phyloP scores from a whole-genome alignment of 495 filamentous ascomycete genomes.

The Usnea hakonensis region DNA sequence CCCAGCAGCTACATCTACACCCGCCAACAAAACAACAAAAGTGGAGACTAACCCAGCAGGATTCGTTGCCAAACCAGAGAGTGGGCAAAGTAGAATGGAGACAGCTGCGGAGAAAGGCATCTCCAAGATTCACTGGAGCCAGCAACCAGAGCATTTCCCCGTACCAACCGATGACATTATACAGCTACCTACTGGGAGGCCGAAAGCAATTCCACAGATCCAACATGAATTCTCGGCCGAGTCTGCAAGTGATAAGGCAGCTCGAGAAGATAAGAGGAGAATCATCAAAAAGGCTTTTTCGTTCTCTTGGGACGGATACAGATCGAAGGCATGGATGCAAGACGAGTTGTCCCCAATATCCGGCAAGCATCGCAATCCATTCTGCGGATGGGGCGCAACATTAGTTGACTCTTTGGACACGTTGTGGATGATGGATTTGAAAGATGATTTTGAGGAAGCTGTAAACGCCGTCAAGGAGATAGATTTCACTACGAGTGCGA shows the following conservation, averaged over 20 bases:
- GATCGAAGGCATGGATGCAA: slow-evolving; percentile 62
- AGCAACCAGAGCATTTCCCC: slow-evolving; percentile 65
- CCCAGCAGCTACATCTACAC: slow-evolving; percentile 1
- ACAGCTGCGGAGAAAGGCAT: slow-evolving; percentile 32
- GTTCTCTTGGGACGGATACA: slow-evolving; percentile 73
- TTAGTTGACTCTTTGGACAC: slow-evolving; percentile 91
- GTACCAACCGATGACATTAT: slow-evolving; percentile 61
- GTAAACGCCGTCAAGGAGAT: slow-evolving; percentile 68
- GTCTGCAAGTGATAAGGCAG: slow-evolving; percentile 47
- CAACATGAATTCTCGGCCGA: slow-evolving; percentile 66
- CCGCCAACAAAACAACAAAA: slow-evolving; percentile 15
- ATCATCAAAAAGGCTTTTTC: slow-evolving; percentile 58
- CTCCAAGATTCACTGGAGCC: slow-evolving; percentile 57
- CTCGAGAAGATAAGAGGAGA: slow-evolving; percentile 55
- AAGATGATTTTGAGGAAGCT: slow-evolving; percentile 83
- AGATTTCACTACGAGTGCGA: slow-evolving; percentile 72
- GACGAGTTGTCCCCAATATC: slow-evolving; percentile 70
- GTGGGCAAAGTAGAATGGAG: slow-evolving; percentile 35
- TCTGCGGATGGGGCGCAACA: slow-evolving; percentile 92
- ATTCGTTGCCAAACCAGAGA: slow-evolving; percentile 23
- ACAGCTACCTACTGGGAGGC: slow-evolving; percentile 60
- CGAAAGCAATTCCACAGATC: slow-evolving; percentile 64
- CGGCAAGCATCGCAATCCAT: slow-evolving; percentile 58
- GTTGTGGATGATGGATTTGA: slow-evolving; percentile 91
- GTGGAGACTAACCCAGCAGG: slow-evolving; percentile 14